Conservation (phyloP, 1,284 basidiomycete genomes). For the Rhizopogon hawkerae region DNA sequence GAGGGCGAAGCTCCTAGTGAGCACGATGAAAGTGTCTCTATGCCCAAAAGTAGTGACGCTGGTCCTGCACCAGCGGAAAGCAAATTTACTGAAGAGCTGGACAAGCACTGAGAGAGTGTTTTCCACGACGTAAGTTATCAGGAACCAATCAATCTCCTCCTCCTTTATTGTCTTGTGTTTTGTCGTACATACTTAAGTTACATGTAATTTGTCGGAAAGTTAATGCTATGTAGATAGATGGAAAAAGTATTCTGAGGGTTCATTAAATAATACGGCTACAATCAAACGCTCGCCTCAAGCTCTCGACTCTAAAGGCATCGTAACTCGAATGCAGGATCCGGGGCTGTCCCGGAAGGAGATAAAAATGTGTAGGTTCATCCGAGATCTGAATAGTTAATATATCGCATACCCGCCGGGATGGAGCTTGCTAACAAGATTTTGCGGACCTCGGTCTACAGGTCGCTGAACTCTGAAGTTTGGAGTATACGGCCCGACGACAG, state of each 20-base stretch:
- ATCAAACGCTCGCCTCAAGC: not conserved
- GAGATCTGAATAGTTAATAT: not conserved
- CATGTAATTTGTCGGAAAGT: not conserved
- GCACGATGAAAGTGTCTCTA: slow-evolving; percentile 13
- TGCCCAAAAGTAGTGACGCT: slow-evolving; percentile 14
- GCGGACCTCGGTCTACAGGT: too few species aligned
- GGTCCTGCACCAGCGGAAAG: slow-evolving; percentile 36
- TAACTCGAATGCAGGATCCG: not conserved
- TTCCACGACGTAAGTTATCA: not conserved
- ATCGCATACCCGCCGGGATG: too few species aligned
- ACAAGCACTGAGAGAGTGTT: not conserved
- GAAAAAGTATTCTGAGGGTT: too few species aligned
- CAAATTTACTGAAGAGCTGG: slow-evolving; percentile 29
- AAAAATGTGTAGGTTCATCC: not conserved
- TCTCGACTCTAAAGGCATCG: not conserved
- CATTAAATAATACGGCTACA: not conserved
- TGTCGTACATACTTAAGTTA: too few species aligned
- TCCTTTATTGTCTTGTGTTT: not conserved
- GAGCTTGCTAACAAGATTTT: not conserved
- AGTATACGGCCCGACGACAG: not conserved
- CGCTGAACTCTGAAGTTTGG: not conserved
- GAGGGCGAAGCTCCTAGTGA: slow-evolving; percentile 11
- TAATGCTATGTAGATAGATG: too few species aligned
- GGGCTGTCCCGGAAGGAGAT: not conserved
- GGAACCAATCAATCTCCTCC: not conserved